Evolutionary conservation across 2,329 filamentous ascomycete species (phyloP), one percentile per base, ranked within the genome.

Genomic region (Ustilaginoidea virens): DNA sequence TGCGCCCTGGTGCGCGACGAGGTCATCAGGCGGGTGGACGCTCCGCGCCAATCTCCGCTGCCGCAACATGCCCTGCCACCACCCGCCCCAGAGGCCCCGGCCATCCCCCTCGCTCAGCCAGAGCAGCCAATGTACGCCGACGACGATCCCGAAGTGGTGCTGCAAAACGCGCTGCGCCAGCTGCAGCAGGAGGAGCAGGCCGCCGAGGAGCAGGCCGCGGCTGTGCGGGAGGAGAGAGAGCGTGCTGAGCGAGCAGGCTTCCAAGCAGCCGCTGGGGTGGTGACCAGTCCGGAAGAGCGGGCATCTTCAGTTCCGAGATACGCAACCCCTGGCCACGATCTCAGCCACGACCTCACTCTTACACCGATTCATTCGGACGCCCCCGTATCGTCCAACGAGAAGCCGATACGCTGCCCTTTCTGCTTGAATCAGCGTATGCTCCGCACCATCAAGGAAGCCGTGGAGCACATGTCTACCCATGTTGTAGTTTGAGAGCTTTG

Each of bases 391-490:
- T 47, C 49, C 5, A 52, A 55, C 18, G 63, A 72, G 20, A 48
- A 58, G 13, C 65, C 68, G 2, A 45, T 70, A 17, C 56, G 68
- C 12, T 74, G 69, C 37, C 69, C 69, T 1, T 74, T 70, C 38
- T 74, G 69, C 36, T 59, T 74, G 20, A 74, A 73, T 38, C 63
- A 69, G 39, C 58, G 69, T 5, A 69, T 73, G 66, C 54, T 74
- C 29, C 55, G 67, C 12, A 66, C 59, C 1, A 67, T 73, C 25
- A 72, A 69, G 46, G 69, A 74, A 43, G 66, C 69, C 4, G 67
- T 74, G 3, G 69, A 74, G 44, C 69, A 74, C 41, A 55, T 74
- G 57, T 68, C 67, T 8, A 71, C 66, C 2, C 69, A 74, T 35
- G 69, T 74, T 4, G 60, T 72, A 10, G 65, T 73, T 12, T 66